Conservation (phyloP, 768 basidiomycete species). For the Leucogyrophana mollusca region DNA sequence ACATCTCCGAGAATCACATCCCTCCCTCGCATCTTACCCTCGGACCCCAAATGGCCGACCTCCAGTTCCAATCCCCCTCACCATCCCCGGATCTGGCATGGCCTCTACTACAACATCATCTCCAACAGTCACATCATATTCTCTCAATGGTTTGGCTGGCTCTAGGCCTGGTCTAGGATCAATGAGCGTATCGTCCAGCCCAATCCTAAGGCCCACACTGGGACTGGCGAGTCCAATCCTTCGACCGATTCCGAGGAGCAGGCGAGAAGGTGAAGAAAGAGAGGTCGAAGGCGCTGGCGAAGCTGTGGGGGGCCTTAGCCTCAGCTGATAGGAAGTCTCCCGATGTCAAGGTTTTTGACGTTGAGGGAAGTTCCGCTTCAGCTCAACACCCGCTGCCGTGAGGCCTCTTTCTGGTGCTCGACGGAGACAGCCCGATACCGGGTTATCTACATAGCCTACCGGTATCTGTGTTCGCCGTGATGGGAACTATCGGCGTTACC, state of each 20-base stretch:
- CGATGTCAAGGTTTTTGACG: no score
- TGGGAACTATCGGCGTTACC: no score
- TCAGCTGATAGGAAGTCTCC: constrained; percentile 19
- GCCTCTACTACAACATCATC: constrained; percentile 67
- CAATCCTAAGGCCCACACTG: constrained; percentile 69
- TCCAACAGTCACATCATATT: constrained; percentile 59
- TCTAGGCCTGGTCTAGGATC: constrained; percentile 36
- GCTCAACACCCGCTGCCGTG: no score
- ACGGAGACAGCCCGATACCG: no score
- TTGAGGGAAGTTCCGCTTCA: no score
- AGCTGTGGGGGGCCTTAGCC: constrained; percentile 63
- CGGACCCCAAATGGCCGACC: constrained; percentile 52
- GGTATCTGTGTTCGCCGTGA: no score
- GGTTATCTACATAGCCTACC: no score
- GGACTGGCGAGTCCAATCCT: constrained; percentile 76
- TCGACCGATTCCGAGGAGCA: constrained; percentile 58
- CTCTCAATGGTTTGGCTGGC: constrained; percentile 40
- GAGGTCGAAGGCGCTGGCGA: constrained; percentile 81
- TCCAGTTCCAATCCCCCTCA: constrained; percentile 67
- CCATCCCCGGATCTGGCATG: constrained; percentile 53
- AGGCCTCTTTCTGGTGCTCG: no score
- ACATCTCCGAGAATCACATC: constrained; percentile 60
- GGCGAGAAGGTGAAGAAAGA: constrained; percentile 58
- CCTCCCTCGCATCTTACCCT: constrained; percentile 42
- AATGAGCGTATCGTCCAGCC: constrained; percentile 65